phyloP scores from a whole-genome alignment of 257 asterid genomes.

The Solanum neorickii region DNA sequence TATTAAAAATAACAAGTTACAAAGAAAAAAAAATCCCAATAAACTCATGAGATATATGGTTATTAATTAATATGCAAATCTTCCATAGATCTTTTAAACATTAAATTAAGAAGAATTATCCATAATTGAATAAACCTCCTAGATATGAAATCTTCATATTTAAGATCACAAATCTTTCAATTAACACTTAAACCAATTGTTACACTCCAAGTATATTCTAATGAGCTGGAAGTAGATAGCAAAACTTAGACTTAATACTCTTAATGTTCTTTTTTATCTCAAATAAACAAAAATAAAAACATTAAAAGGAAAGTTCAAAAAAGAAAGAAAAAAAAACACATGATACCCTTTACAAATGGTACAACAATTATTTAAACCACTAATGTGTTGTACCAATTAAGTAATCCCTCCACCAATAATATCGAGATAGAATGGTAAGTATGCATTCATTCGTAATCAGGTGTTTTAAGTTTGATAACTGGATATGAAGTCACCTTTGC shows the following conservation, averaged over 20 bases:
- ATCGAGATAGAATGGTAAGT: accelerated
- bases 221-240: neutral
- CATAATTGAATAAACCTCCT: neutral
- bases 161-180: neutral
- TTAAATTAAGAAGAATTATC: neutral
- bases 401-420: neutral
- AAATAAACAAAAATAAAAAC: neutral
- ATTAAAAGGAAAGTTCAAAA: neutral
- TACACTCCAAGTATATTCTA: neutral
- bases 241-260: neutral
- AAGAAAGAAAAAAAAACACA: neutral
- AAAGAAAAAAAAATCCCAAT: neutral
- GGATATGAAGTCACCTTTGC: too few relatives aligned
- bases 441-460: neutral
- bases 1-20: neutral
- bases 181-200: neutral
- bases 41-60: neutral
- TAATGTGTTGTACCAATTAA: neutral
- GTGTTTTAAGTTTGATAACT: too few relatives aligned
- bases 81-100: neutral
- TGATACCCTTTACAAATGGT: neutral
- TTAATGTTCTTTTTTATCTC: neutral
- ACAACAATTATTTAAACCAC: neutral
- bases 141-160: neutral
- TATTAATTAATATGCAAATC: neutral